Evolutionary conservation across 164 flowering plant genomes (phyloP), one percentile per base, ranked within the genome.

Genomic region (Berberis vulgaris): DNA sequence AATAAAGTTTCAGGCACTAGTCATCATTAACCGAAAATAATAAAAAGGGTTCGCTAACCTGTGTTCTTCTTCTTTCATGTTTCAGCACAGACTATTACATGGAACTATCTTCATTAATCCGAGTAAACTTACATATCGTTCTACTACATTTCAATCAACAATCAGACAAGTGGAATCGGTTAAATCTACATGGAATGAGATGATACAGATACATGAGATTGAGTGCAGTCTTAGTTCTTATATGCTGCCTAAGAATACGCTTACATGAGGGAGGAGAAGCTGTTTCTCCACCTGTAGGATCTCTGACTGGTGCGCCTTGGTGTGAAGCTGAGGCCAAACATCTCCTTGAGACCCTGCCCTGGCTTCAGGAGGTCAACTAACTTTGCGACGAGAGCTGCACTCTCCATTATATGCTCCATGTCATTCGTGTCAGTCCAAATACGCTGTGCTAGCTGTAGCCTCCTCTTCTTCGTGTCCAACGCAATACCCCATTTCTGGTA

Each of bases 321-420:
- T 3, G 89, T 71, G 73, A 95, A 89, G 76, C 89, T 86, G n/a
- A 95, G 92, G 7, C 96, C 94, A 64, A 91, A 89, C 94, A 87
- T 95, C 74, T 82, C 97, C 78, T 89, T 91, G 41, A 80, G 72
- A 49, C 86, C 84, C 52, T 76, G 65, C n/a, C 85, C 97, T 46
- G 83, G 82, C 65, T 84, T 86, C 0, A 67, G 62, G 58, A 89
- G 78, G 56, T 81, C 85, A 13, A 85, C 71, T 59, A 91, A 76
- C 75, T 79, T 89, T 2, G 90, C 90, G 6, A 95, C 84, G 61
- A 88, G 71, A 43, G 74, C 59, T 41, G 97, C 97, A 63, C 99
- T 91, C 64, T 85, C 91, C n/a, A 3, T 66, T 45, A 81, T 47
- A 55, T 85, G 96, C 65, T 81, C 72, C 75, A 81, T 76, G 72